phyloP scores from a whole-genome alignment of 306 rosid genomes.

The Erythrophleum fordii region DNA sequence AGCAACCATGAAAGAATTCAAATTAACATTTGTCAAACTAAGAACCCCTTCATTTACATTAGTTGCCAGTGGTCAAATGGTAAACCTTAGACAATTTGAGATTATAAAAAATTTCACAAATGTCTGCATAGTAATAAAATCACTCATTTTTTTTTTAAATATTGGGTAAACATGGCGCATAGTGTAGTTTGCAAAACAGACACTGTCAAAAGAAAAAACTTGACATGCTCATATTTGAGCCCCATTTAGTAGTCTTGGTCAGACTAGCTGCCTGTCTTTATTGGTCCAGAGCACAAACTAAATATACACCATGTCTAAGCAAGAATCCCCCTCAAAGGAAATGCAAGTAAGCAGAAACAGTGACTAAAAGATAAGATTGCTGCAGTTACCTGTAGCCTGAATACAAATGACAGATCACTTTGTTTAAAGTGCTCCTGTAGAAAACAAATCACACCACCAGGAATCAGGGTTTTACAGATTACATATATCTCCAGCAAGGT shows the following conservation, averaged over 20 bases:
- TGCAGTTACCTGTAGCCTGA: slow-evolving; percentile 88
- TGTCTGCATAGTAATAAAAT: neutral
- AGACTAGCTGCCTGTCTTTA: neutral
- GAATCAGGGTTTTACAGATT: slow-evolving; percentile 33
- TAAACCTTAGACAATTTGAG: slow-evolving; percentile 10
- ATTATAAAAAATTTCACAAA: neutral
- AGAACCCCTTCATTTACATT: neutral
- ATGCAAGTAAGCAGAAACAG: slow-evolving; percentile 19
- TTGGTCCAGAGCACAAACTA: neutral
- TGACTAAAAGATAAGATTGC: slow-evolving; percentile 21
- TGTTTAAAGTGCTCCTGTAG: slow-evolving; percentile 90
- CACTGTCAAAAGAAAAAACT: neutral
- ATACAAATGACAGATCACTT: slow-evolving; percentile 92
- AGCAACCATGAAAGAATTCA: slow-evolving; percentile 33
- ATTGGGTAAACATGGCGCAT: neutral
- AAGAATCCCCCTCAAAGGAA: neutral
- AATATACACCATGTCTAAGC: neutral
- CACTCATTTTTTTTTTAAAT: neutral
- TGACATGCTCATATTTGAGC: neutral
- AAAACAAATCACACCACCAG: slow-evolving; percentile 31
- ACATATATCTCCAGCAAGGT: slow-evolving; percentile 29
- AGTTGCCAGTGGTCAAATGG: neutral
- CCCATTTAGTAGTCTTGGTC: neutral
- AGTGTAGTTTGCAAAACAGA: neutral
- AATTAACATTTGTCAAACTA: neutral